These are phyloP conservation scores for Candolleomyces eurysporus DNA, from an alignment of 768 basidiomycete species.

Conservation along the genomic window DNA sequence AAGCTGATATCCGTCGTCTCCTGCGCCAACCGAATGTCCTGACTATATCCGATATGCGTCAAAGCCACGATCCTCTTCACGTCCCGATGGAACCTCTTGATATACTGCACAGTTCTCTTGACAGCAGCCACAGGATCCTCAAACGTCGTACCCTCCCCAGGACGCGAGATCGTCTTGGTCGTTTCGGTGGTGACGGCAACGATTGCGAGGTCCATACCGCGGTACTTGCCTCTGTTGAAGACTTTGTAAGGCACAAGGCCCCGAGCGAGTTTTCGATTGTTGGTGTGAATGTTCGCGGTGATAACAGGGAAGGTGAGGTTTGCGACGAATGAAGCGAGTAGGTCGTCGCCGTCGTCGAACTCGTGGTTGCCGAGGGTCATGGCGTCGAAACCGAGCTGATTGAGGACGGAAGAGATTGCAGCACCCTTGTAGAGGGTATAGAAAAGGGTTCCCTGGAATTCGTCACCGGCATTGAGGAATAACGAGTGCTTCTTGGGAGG, in stretches of 20 bases:
- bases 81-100: conserved; percentile 27
- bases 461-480: conserved; percentile 45
- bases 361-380: conserved; percentile 48
- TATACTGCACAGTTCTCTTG: conserved; percentile 34
- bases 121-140: conserved; percentile 35
- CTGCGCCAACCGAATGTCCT: conserved; percentile 40
- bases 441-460: conserved; percentile 48
- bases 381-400: conserved; percentile 42
- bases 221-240: conserved; percentile 22
- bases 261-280: conserved; percentile 28
- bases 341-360: conserved; percentile 42
- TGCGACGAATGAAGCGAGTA: conserved; percentile 33
- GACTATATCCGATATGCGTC: conserved; percentile 46
- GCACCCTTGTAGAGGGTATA: conserved; percentile 44
- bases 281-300: conserved; percentile 42
- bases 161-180: conserved; percentile 36
- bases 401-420: conserved; percentile 39
- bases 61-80: conserved; percentile 42
- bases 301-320: conserved; percentile 44
- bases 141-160: conserved; percentile 37
- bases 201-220: conserved; percentile 35
- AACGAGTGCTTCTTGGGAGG: conserved; percentile 32
- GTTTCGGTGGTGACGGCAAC: conserved; percentile 42
- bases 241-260: conserved; percentile 38
- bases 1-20: conserved; percentile 38